Evolutionary conservation across 2,329 filamentous ascomycete species (phyloP), one percentile per base, ranked within the genome.

Genomic region (Camptophora hylomeconis): DNA sequence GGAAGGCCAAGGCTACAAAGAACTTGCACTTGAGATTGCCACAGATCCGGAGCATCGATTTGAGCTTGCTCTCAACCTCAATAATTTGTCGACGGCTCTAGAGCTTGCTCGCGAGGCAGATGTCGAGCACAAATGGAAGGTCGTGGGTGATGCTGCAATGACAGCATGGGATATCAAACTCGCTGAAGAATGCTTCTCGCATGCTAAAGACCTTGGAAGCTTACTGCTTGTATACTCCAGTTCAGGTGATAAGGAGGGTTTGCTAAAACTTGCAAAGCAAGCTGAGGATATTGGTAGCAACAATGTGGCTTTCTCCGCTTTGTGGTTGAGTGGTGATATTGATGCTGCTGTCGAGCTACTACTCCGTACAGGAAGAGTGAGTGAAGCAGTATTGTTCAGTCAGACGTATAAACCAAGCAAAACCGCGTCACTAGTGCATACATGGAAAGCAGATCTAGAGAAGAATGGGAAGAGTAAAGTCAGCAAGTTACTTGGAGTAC

Each of bases 61-160:
- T 47, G 89, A 98, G 36, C 70, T 98, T 13, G 79, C 89, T 0
- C 65, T 98, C 17, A 69, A 74, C 3, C 66, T 98, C 23, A 82
- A 78, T 45, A 79, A 89, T 39, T 71, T 95, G 9, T 71, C 86
- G 21, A 80, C 87, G 47, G 87, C 87, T 1, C 68, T 93, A 3
- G 75, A 84, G 36, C 73, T 95, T 28, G 87, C 89, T 5, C 70
- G 75, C 21, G 67, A 80, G 52, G 80, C 83, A 7, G 79, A 94
- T 40, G 80, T 75, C 2, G 89, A 95, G 53, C 87, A 95, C 60
- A 93, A 93, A 59, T 98, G 89, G 89, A 95, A 95, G 68, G 86
- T 75, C 3, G 82, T 98, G 4, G 89, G 89, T 36, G 89, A 98
- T 45, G 80, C 86, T 1, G 89, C 89, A 2, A 69, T 98, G 21